These are phyloP conservation scores for Pyrenophora teres DNA, from an alignment of 2,329 filamentous ascomycete species.

Conservation along the genomic window DNA sequence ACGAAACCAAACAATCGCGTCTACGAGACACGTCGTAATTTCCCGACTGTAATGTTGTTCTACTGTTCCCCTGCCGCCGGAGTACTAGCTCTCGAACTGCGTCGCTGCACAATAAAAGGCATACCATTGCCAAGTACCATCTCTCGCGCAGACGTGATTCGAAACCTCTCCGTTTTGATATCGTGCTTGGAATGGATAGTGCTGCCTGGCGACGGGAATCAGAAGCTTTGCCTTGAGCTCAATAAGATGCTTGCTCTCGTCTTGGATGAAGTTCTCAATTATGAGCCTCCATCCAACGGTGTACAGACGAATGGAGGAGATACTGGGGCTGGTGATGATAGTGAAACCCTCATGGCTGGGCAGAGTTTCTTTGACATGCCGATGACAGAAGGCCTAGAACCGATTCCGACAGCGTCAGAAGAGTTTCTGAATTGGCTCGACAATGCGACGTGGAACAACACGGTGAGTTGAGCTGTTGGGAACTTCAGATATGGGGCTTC, in stretches of 20 bases:
- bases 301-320: constrained; percentile 18
- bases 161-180: constrained; percentile 44
- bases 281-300: constrained; percentile 33
- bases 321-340: background rate
- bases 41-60: constrained; percentile 42
- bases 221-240: constrained; percentile 43
- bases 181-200: constrained; percentile 44
- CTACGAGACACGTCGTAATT: constrained; percentile 39
- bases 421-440: constrained; percentile 46
- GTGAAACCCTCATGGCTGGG: constrained; percentile 12
- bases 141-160: constrained; percentile 43
- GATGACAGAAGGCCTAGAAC: constrained; percentile 43
- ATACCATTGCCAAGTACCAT: constrained; percentile 36
- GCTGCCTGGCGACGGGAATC: constrained; percentile 42
- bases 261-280: constrained; percentile 45
- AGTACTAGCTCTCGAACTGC: constrained; percentile 41
- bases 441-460: constrained; percentile 45
- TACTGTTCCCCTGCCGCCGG: constrained; percentile 45
- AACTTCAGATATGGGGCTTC: background rate
- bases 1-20: constrained; percentile 40
- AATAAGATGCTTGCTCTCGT: constrained; percentile 45
- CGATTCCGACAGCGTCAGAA: constrained; percentile 43
- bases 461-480: constrained; percentile 17
- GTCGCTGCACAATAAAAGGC: constrained; percentile 42
- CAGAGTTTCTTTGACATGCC: constrained; percentile 43